Conservation (phyloP, 208 protist genomes). For the Trypanosoma mega region DNA sequence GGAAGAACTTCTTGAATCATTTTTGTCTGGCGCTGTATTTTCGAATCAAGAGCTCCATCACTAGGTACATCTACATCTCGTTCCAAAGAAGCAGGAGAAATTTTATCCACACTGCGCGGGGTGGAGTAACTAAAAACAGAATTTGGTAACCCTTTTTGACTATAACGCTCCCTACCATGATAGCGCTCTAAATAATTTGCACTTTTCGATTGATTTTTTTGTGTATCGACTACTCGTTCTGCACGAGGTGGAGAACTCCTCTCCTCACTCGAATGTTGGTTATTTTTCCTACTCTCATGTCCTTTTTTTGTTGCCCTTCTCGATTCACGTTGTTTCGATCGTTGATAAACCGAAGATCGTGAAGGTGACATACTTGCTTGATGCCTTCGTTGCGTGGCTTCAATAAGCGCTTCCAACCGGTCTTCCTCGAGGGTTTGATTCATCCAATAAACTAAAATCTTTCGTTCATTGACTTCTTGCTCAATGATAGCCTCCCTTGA, state of each 20-base stretch:
- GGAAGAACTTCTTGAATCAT: slow-evolving; percentile 13
- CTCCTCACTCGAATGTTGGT: background rate
- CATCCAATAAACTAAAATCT: slow-evolving; percentile 38
- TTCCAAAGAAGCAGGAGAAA: background rate
- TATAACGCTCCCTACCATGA: too few relatives aligned
- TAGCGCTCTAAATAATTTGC: too few relatives aligned
- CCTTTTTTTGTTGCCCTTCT: background rate
- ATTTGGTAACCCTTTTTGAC: background rate
- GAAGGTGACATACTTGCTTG: background rate
- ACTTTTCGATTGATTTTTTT: too few relatives aligned
- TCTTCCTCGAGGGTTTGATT: slow-evolving; percentile 43
- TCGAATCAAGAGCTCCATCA: slow-evolving; percentile 15
- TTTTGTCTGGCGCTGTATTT: slow-evolving; percentile 21
- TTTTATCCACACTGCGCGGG: background rate
- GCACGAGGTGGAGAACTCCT: background rate
- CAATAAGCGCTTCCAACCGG: slow-evolving; percentile 23
- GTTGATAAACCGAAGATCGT: background rate
- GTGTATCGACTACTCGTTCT: too few relatives aligned
- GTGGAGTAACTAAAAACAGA: background rate
- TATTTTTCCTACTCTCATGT: too few relatives aligned
- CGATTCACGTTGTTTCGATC: background rate
- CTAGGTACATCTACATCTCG: slow-evolving; percentile 6
- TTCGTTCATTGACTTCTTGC: slow-evolving; percentile 49
- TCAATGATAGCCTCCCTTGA: slow-evolving; percentile 35
- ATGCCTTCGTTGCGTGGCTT: slow-evolving; percentile 14